Evolutionary conservation across 345 rosid genomes (phyloP).

Genomic region (Microcos paniculata): DNA sequence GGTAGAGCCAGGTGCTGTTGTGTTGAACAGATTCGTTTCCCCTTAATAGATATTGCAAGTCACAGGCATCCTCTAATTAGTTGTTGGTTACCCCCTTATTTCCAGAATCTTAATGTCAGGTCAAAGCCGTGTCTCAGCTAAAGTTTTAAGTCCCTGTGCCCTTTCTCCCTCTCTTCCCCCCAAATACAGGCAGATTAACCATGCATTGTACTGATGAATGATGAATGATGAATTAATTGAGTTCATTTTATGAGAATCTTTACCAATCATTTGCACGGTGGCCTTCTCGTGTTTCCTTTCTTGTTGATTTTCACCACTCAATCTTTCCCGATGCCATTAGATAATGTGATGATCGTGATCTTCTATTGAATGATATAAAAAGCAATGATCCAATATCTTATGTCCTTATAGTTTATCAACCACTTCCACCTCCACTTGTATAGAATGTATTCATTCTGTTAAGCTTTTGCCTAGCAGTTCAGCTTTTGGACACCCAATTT

Average conservation of each 20-base stretch:
- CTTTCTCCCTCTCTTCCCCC: background rate
- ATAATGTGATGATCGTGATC: background rate
- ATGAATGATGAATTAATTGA: background rate
- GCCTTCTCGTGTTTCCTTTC: background rate
- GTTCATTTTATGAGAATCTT: background rate
- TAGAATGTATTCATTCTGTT: slow-evolving; percentile 10
- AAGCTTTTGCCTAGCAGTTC: background rate
- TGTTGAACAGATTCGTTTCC: background rate
- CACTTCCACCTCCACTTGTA: background rate
- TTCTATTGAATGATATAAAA: background rate
- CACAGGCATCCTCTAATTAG: background rate
- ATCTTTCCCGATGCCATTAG: background rate
- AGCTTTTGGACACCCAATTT: background rate
- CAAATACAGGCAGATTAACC: background rate
- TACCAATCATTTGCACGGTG: background rate
- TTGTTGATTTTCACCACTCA: background rate
- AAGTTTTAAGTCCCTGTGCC: background rate
- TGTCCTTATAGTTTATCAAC: background rate
- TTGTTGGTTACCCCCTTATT: background rate
- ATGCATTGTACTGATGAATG: background rate
- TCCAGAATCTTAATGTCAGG: background rate
- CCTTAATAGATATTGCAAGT: background rate
- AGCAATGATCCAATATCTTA: background rate
- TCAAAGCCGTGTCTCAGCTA: background rate
- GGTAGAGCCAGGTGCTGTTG: background rate